Evolutionary conservation across 352 stramenopile species (phyloP).

Genomic region (Phytophthora fragariae): DNA sequence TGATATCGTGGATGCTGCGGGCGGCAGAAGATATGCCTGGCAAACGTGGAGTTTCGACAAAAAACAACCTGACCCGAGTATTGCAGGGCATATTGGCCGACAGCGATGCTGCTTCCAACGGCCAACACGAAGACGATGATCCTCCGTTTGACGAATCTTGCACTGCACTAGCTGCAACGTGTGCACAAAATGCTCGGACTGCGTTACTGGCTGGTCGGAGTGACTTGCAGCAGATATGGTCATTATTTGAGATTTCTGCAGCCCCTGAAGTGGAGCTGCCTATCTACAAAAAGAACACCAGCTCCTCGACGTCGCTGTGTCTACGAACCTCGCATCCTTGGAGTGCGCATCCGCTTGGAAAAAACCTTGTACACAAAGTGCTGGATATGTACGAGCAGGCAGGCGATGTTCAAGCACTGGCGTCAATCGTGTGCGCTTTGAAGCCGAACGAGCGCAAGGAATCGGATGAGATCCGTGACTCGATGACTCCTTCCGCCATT

Average conservation of each 20-base stretch:
- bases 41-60: slow-evolving; percentile 30
- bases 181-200: slow-evolving; percentile 67
- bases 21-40: slow-evolving; percentile 46
- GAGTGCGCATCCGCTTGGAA: slow-evolving; percentile 84
- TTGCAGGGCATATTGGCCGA: slow-evolving; percentile 50
- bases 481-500: slow-evolving; percentile 29
- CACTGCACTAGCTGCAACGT: slow-evolving; percentile 44
- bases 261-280: slow-evolving; percentile 58
- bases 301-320: slow-evolving; percentile 25
- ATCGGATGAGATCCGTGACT: slow-evolving; percentile 15
- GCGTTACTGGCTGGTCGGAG: slow-evolving; percentile 60
- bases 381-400: slow-evolving; percentile 82
- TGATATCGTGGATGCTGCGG: slow-evolving; percentile 71
- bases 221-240: slow-evolving; percentile 87
- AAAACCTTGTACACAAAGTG: slow-evolving; percentile 78
- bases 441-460: slow-evolving; percentile 47
- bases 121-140: slow-evolving; percentile 9
- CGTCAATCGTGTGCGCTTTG: slow-evolving; percentile 81
- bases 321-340: slow-evolving; percentile 70
- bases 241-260: slow-evolving; percentile 73
- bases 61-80: slow-evolving; percentile 55
- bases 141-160: slow-evolving; percentile 18
- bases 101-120: slow-evolving; percentile 9
- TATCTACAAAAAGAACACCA: slow-evolving; percentile 49
- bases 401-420: slow-evolving; percentile 77